A percentile compares a stretch with the other conserved stretches of the same genome.
These are phyloP conservation scores for Diaporthe eres DNA, from an alignment of 2,329 filamentous ascomycete genomes.

Conservation along the genomic window DNA sequence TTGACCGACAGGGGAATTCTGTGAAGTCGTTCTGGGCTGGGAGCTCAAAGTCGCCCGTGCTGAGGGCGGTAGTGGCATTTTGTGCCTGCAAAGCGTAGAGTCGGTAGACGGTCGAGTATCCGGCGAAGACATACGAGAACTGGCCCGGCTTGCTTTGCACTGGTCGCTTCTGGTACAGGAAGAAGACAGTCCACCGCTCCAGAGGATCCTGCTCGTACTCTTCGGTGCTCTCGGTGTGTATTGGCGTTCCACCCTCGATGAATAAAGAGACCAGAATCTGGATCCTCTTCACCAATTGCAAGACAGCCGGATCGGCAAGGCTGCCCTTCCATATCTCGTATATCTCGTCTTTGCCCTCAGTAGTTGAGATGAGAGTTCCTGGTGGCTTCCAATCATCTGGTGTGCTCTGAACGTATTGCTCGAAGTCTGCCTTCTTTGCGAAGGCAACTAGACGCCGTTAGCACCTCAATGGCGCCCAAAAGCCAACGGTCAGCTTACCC, in stretches of 20 bases:
- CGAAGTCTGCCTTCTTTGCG: slow-evolving; percentile 72
- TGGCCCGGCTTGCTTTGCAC: slow-evolving; percentile 56
- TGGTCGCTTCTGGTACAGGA: slow-evolving; percentile 79
- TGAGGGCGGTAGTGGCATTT: slow-evolving; percentile 51
- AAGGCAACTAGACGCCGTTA: slow-evolving; percentile 71
- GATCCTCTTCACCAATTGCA: slow-evolving; percentile 81
- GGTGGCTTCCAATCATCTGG: slow-evolving; percentile 76
- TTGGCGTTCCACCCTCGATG: slow-evolving; percentile 91
- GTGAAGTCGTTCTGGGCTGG: slow-evolving; percentile 58
- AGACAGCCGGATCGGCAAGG: slow-evolving; percentile 78
- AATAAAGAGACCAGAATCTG: slow-evolving; percentile 89
- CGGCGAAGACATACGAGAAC: slow-evolving; percentile 83
- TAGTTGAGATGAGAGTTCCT: slow-evolving; percentile 77
- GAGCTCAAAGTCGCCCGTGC: slow-evolving; percentile 54
- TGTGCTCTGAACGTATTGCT: slow-evolving; percentile 66
- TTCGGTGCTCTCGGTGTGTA: slow-evolving; percentile 58
- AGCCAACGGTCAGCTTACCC: slow-evolving; percentile 59
- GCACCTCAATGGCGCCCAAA: slow-evolving; percentile 1
- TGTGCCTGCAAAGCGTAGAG: slow-evolving; percentile 77
- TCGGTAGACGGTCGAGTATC: slow-evolving; percentile 91
- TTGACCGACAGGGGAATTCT: slow-evolving; percentile 80
- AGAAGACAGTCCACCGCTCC: slow-evolving; percentile 92
- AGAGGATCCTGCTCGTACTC: slow-evolving; percentile 78
- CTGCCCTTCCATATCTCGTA: slow-evolving; percentile 90
- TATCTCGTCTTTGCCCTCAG: slow-evolving; percentile 69